These are phyloP conservation scores for Phytophthora lateralis DNA, from an alignment of 352 stramenopile species.

Conservation along the genomic window DNA sequence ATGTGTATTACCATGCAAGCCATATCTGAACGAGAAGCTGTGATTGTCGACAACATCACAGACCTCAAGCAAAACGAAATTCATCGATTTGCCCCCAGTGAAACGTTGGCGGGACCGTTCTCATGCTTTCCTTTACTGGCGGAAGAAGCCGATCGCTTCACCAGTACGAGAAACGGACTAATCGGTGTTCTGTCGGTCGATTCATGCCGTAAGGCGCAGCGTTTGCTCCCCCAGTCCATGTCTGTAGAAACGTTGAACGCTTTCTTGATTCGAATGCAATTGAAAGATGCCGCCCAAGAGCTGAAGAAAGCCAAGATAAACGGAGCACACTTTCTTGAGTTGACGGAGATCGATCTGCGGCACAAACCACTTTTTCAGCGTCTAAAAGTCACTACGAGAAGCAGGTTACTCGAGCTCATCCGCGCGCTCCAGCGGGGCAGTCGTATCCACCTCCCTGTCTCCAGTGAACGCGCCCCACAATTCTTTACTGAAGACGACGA, in stretches of 20 bases:
- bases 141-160: background rate
- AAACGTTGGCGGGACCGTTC: conserved; percentile 47
- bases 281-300: conserved; percentile 53
- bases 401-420: conserved; percentile 59
- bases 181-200: conserved; percentile 71
- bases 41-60: conserved; percentile 49
- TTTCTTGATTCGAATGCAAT: conserved; percentile 61
- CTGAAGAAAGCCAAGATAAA: conserved; percentile 49
- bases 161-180: background rate
- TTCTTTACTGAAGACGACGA: conserved; percentile 63
- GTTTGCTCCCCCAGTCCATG: conserved; percentile 65
- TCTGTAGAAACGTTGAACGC: conserved; percentile 43
- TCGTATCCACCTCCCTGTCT: conserved; percentile 44
- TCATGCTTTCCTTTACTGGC: conserved; percentile 56
- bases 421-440: conserved; percentile 46
- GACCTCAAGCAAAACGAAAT: conserved; percentile 18
- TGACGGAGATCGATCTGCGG: conserved; percentile 60
- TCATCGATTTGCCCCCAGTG: conserved; percentile 26
- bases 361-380: conserved; percentile 53
- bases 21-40: conserved; percentile 29
- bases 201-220: conserved; percentile 52
- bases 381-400: conserved; percentile 61
- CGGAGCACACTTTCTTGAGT: conserved; percentile 44
- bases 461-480: conserved; percentile 7
- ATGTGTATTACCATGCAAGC: conserved; percentile 43